Base-by-base conservation (phyloP, 768 basidiomycete species). In the Ephemerocybe angulata region DNA sequence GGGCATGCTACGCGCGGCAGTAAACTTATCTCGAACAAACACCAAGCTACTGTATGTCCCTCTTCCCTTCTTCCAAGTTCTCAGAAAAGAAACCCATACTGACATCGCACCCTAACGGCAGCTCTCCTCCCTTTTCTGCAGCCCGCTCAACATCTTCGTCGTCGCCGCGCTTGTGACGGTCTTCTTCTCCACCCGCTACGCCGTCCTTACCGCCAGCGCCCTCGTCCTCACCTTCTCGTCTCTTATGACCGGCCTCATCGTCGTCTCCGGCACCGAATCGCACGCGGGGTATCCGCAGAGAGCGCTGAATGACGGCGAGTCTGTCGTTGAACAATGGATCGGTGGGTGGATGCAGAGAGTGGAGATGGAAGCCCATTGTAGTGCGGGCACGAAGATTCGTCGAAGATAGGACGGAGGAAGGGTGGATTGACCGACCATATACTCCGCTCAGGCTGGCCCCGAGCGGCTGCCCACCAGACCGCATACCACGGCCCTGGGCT, bases 101-200 rank as follows among this genome's bases (percentile, higher is more conserved):
- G 27, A 38, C 42, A 13, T n/a, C 15, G 5, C 13, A 31, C 11
- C 7, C 19, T 28, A 54, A 19, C 21, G 10, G 37, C 58, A 88
- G 86, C 68, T 88, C 5, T 84, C 85, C 0, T 79, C 86, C 2
- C 70, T 90, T 4, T 88, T 88, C 72, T 81, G 88, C 7, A 86
- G 88, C 4, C 87, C 88, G 1, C 75, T 90, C 46, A 89, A 89
- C 66, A 59, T 86, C 4, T 88, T 90, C 57, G 88, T 89, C 29
- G 84, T 87, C 37, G 76, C 83, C 15, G 82, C 86, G 1, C 75
- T 88, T 25, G 66, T 88, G 61, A 87, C 82, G 2, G 87, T 86
- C 2, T 83, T 87, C 21, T 85, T 83, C 0, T 80, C 80, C 11
- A 85, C 87, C 15, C 78, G 87, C 7, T 71, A 76, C 33, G 72